A percentile compares a stretch with the other conserved stretches of the same genome.
Conservation (phyloP, 2,329 filamentous ascomycete species). For the Exophiala mesophila region DNA sequence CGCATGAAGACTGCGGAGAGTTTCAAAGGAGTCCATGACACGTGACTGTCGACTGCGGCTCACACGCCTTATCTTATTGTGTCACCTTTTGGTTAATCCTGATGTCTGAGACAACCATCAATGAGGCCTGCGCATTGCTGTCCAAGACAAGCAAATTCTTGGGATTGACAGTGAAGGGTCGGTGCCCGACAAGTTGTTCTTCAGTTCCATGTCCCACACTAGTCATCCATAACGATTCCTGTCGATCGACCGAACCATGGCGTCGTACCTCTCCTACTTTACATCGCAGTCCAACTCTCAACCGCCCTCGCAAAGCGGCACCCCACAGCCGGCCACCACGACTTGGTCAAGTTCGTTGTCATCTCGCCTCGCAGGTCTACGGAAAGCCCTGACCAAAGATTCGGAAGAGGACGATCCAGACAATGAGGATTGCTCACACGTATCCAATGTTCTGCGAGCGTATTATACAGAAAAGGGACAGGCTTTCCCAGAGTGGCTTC, state of each 20-base stretch:
- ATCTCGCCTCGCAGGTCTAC: constrained; percentile 57
- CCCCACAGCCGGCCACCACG: constrained; percentile 13
- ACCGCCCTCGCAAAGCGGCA: constrained; percentile 10
- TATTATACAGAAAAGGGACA: constrained; percentile 90
- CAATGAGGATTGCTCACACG: constrained; percentile 80
- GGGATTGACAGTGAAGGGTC: too few species aligned
- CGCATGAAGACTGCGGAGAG: too few species aligned
- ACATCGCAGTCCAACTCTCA: constrained; percentile 14
- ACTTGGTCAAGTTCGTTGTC: constrained; percentile 51
- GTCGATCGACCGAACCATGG: constrained; percentile 13
- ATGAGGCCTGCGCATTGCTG: too few species aligned
- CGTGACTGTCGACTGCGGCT: too few species aligned
- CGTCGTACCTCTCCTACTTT: constrained; percentile 25
- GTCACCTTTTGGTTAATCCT: too few species aligned
- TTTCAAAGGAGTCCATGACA: too few species aligned
- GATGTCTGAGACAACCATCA: too few species aligned
- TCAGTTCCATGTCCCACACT: too few species aligned
- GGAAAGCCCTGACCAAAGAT: constrained; percentile 64
- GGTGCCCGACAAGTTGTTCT: too few species aligned
- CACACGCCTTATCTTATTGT: too few species aligned
- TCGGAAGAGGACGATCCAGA: constrained; percentile 58
- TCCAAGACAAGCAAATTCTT: too few species aligned
- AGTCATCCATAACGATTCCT: too few species aligned
- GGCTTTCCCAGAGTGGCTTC: constrained; percentile 78
- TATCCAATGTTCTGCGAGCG: constrained; percentile 83